phyloP scores from a whole-genome alignment of 192 early-diverging fungal genomes.

The Backusella psychrophila region DNA sequence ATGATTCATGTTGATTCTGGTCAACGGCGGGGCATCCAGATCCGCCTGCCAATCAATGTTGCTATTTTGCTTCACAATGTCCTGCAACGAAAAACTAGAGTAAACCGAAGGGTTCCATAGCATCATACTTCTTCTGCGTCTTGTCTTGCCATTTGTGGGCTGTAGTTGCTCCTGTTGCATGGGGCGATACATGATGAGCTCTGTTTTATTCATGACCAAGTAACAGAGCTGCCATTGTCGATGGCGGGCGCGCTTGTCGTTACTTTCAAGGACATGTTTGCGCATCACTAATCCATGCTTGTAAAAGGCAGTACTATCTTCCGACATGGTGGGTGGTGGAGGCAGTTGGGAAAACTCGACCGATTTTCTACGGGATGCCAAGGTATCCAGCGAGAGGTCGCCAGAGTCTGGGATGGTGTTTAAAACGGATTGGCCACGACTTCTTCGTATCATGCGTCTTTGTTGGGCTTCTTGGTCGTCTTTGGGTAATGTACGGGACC shows the following conservation, averaged over 20 bases:
- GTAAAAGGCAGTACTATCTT: neutral
- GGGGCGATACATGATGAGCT: slow-evolving; percentile 4
- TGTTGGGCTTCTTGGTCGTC: neutral
- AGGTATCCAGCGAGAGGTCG: neutral
- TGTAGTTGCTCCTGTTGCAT: neutral
- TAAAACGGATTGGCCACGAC: neutral
- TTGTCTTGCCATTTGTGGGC: neutral
- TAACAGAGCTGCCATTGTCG: slow-evolving; percentile 14
- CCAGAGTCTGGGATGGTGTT: neutral
- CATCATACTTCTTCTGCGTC: slow-evolving; percentile 10
- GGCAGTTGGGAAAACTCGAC: neutral
- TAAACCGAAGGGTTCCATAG: neutral
- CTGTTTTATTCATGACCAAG: neutral
- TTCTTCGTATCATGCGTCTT: neutral
- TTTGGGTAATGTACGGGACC: neutral
- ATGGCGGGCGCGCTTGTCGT: slow-evolving; percentile 1
- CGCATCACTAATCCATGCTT: slow-evolving; percentile 10
- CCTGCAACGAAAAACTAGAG: neutral
- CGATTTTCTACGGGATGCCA: neutral
- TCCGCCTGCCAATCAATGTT: neutral
- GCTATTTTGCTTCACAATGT: neutral
- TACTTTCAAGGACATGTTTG: slow-evolving; percentile 12
- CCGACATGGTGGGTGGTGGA: neutral
- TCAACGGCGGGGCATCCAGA: neutral
- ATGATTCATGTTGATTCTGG: neutral